A percentile compares a stretch with the other conserved stretches of the same genome.
Evolutionary conservation across 1,139 yeast species (phyloP).

Genomic region (Lodderomyces oxycetoniae): DNA sequence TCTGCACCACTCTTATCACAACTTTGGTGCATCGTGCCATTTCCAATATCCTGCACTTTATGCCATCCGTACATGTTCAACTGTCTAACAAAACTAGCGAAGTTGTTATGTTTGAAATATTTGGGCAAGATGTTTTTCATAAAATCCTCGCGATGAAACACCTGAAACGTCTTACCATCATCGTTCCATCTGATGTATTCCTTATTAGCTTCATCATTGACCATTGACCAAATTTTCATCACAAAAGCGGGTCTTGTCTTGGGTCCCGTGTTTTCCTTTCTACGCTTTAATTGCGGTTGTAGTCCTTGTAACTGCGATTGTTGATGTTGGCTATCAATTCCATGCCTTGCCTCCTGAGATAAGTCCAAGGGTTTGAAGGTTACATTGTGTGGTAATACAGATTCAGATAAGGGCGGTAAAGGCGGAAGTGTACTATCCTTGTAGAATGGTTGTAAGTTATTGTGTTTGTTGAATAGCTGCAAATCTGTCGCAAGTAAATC

Average conservation of each 20-base stretch:
- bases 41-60: constrained; percentile 75
- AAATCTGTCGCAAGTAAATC: constrained; percentile 10
- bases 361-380: constrained; percentile 7
- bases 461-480: constrained; percentile 9
- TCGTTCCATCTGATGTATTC: constrained; percentile 78
- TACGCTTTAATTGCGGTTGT: constrained; percentile 16
- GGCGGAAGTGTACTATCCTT: constrained; percentile 22
- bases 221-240: constrained; percentile 91
- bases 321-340: constrained; percentile 2
- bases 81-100: constrained; percentile 92
- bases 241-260: constrained; percentile 78
- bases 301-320: constrained; percentile 6
- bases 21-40: constrained; percentile 52
- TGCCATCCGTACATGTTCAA: constrained; percentile 98
- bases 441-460: not conserved
- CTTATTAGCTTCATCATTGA: constrained; percentile 68
- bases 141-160: constrained; percentile 78
- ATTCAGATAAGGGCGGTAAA: constrained; percentile 33
- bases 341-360: constrained; percentile 2
- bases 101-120: constrained; percentile 90
- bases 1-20: constrained; percentile 47
- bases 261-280: constrained; percentile 33
- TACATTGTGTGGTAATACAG: constrained; percentile 26
- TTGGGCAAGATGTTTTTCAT: constrained; percentile 80
- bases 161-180: constrained; percentile 83